phyloP scores from a whole-genome alignment of 257 asterid genomes.

The Echium plantagineum region DNA sequence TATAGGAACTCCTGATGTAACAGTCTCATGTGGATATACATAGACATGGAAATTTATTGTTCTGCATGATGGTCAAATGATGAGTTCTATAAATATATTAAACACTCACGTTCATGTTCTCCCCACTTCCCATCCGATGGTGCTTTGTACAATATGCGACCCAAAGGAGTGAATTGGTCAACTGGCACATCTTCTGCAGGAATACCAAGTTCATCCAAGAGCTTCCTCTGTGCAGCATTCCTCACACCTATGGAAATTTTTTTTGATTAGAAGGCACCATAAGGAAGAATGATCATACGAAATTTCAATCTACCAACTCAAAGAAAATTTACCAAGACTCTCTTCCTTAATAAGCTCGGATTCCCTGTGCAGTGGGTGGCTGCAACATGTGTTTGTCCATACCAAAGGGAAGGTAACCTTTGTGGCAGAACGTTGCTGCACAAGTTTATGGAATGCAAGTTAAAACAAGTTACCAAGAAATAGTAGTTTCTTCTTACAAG shows the following conservation, averaged over 20 bases:
- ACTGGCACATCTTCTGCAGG: conserved; percentile 79
- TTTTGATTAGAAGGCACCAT: background rate
- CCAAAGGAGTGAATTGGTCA: conserved; percentile 66
- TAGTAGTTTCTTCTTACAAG: too few species aligned
- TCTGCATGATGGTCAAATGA: background rate
- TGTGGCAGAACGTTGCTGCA: conserved; percentile 91
- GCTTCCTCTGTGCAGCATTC: conserved; percentile 96
- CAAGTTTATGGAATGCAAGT: background rate
- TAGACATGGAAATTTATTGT: background rate
- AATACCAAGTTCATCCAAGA: conserved; percentile 87
- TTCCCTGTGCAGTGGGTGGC: conserved; percentile 91
- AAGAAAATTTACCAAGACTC: conserved; percentile 47
- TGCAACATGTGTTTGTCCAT: conserved; percentile 99
- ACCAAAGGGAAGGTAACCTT: conserved; percentile 94
- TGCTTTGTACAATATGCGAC: conserved; percentile 88
- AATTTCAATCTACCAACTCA: conserved; percentile 1
- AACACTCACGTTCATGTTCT: conserved; percentile 74
- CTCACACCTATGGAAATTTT: conserved; percentile 80
- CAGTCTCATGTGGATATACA: background rate
- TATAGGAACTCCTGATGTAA: background rate
- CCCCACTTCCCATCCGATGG: conserved; percentile 99
- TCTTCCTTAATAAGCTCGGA: conserved; percentile 79
- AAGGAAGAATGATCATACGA: background rate
- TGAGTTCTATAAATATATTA: background rate
- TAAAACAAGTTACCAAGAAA: too few species aligned